Percentiles rank a stretch among this genome's conserved stretches.
Conservation (phyloP, 805 yeast genomes). For the Sungouiella blattae region DNA sequence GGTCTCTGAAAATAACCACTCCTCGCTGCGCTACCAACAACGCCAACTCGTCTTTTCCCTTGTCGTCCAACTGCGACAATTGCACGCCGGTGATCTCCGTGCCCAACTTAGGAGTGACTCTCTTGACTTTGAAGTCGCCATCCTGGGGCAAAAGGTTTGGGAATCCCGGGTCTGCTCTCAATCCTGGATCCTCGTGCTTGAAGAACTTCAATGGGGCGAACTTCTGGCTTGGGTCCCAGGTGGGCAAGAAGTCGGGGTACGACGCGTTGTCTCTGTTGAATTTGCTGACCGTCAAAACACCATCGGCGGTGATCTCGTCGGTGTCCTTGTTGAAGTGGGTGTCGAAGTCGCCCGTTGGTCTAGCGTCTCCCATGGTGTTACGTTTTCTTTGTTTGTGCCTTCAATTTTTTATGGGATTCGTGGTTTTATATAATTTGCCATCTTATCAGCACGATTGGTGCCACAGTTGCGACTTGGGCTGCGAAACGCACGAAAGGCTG, state of each 20-base stretch:
- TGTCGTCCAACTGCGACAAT: conserved; percentile 47
- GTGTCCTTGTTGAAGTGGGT: conserved; percentile 50
- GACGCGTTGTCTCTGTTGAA: conserved; percentile 18
- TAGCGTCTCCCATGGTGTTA: too few species aligned
- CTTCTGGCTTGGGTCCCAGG: conserved; percentile 62
- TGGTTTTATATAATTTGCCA: neutral
- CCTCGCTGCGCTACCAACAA: conserved; percentile 65
- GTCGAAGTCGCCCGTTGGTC: conserved; percentile 38
- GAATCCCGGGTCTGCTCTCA: conserved; percentile 57
- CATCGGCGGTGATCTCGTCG: conserved; percentile 40
- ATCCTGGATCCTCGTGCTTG: conserved; percentile 62
- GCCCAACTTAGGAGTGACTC: conserved; percentile 68
- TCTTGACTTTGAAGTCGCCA: conserved; percentile 27
- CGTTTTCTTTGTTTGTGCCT: too few species aligned
- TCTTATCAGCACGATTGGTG: conserved; percentile 1
- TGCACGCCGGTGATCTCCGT: conserved; percentile 60
- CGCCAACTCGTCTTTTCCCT: conserved; percentile 68
- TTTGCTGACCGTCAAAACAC: conserved; percentile 45
- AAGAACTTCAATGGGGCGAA: conserved; percentile 51
- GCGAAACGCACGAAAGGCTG: too few species aligned
- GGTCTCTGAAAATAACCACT: conserved; percentile 63
- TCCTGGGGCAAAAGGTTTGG: conserved; percentile 47
- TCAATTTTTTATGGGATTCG: too few species aligned
- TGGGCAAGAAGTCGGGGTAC: conserved; percentile 61
- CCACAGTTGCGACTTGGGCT: conserved; percentile 11